Evolutionary conservation across 164 flowering plant species (phyloP), one percentile per base, ranked within the genome.

Genomic region (Pachysandra terminalis): DNA sequence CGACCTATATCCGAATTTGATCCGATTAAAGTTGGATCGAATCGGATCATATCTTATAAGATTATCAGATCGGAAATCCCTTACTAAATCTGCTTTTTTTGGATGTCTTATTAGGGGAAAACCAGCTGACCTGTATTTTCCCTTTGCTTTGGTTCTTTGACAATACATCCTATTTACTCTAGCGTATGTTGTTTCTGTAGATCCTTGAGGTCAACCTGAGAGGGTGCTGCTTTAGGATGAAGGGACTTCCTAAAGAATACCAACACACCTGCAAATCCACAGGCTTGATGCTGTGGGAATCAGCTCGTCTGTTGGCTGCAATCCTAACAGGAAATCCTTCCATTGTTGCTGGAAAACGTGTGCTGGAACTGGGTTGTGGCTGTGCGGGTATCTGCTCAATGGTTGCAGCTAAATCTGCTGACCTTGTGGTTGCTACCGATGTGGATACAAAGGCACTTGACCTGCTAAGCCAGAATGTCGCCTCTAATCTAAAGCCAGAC

Each of bases 191-290:
- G 14, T 21, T 64, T 49, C 41, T 25, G 3, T 61, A 94, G 98
- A 74, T 80, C 8, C 73, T 83, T 41, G 87, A 86, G 67, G 68
- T 94, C 25, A 67, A 78, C 27, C 51, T 88, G 37, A 64, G 73
- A 62, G 83, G 76, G 15, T 68, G 26, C 66, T 75, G 45, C 69
- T 89, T 87, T 78, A 89, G 80, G 78, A 84, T 95, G 19, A 84
- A 78, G 69, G 81, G 84, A 51, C 77, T 91, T 23, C 75, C 92
- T 23, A 87, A 77, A 79, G 97, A 90, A 73, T 77, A 77, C 65
- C 98, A 95, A 62, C 98, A 95, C 76, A 94, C 94, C 6, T 95
- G 98, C 95, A 87, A 85, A 76, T 95, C 97, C 59, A 95, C 98
- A 23, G 98, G 98, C 60, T 75, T 95, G 75, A 90, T 95, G 96